phyloP scores from a whole-genome alignment of 495 filamentous ascomycete genomes.

The Talaromyces proteolyticus region DNA sequence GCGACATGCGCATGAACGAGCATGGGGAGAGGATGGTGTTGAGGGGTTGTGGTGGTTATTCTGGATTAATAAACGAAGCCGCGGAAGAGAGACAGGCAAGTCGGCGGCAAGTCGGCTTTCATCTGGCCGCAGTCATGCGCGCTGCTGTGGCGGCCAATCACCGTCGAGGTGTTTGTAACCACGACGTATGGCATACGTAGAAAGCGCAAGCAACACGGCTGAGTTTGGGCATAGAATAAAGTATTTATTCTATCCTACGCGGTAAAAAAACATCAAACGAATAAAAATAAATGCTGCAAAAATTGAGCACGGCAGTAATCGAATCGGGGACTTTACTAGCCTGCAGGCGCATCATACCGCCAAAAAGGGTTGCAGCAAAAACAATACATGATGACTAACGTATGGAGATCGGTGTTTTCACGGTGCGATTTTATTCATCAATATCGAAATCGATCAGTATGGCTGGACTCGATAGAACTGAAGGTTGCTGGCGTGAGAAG shows the following conservation, averaged over 20 bases:
- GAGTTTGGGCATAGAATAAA: too few species aligned
- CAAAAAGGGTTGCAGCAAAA: too few species aligned
- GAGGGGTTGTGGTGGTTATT: not conserved
- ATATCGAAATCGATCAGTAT: too few species aligned
- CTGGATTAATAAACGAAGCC: slow-evolving; percentile 4
- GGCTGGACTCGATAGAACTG: too few species aligned
- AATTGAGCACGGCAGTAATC: slow-evolving; percentile 2
- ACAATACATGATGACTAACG: too few species aligned
- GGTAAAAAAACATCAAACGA: too few species aligned
- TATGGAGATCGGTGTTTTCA: too few species aligned
- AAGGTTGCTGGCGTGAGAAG: too few species aligned
- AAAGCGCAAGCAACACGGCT: too few species aligned
- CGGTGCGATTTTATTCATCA: too few species aligned
- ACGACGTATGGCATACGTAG: too few species aligned
- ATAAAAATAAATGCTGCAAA: not conserved
- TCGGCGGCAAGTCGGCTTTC: slow-evolving; percentile 6
- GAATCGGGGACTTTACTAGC: slow-evolving; percentile 1
- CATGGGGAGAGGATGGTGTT: not conserved
- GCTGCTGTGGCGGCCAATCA: slow-evolving; percentile 31
- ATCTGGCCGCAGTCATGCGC: slow-evolving; percentile 5
- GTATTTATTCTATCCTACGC: not conserved
- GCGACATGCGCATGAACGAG: not conserved
- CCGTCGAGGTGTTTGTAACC: slow-evolving; percentile 31
- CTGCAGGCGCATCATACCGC: slow-evolving; percentile 3
- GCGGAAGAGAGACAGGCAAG: slow-evolving; percentile 4